These are phyloP conservation scores for Coemansia sp. DNA, from an alignment of 192 early-diverging fungal genomes.

Conservation along the genomic window DNA sequence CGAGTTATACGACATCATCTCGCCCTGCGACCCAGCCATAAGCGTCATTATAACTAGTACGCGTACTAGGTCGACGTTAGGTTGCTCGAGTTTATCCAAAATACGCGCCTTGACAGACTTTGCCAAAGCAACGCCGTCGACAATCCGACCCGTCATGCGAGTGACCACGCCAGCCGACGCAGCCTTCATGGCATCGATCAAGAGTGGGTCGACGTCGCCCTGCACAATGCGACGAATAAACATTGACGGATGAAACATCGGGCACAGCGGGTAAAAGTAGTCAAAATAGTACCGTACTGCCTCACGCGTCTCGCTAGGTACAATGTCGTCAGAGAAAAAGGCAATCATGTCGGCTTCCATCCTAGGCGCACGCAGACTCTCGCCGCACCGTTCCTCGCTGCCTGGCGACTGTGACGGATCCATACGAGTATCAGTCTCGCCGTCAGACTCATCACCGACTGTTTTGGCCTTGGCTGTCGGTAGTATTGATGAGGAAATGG, in stretches of 20 bases:
- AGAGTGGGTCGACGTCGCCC: conserved; percentile 46
- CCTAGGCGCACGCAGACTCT: conserved; percentile 33
- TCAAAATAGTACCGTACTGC: conserved; percentile 55
- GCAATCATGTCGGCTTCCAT: conserved; percentile 39
- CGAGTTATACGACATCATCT: conserved; percentile 55
- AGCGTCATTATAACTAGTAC: conserved; percentile 48
- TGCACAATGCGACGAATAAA: conserved; percentile 52
- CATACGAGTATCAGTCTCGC: conserved; percentile 7
- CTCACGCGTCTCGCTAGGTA: conserved; percentile 40
- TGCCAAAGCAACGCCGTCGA: conserved; percentile 45
- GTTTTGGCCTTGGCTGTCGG: neutral
- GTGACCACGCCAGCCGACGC: conserved; percentile 41
- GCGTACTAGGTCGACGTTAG: conserved; percentile 36
- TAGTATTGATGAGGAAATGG: neutral
- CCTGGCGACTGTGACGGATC: neutral
- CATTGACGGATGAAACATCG: conserved; percentile 57
- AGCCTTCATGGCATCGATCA: conserved; percentile 53
- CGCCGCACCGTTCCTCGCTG: conserved; percentile 8
- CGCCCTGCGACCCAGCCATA: conserved; percentile 49
- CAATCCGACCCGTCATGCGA: conserved; percentile 31
- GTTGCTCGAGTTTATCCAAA: conserved; percentile 38
- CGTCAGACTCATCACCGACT: neutral
- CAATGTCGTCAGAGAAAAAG: conserved; percentile 37
- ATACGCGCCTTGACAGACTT: conserved; percentile 44
- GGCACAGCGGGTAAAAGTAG: conserved; percentile 55